Evolutionary conservation across 305 asterid genomes (phyloP).

Genomic region (Fraxinus nigra): DNA sequence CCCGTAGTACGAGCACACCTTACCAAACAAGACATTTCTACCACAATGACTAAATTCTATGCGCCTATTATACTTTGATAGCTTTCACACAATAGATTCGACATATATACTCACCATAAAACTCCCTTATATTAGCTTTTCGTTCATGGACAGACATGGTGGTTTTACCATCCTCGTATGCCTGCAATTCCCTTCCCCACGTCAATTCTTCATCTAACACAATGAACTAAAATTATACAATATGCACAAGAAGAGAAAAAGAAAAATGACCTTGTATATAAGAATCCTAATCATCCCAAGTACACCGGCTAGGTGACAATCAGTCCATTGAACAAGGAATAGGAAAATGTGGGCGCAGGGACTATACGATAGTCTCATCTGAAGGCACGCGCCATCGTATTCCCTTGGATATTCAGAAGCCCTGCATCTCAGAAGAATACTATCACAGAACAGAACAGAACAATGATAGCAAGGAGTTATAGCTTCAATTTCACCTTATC

Average conservation of each 20-base stretch:
- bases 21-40: not conserved
- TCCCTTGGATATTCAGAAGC: slow-evolving; percentile 75
- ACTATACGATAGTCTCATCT: slow-evolving; percentile 94
- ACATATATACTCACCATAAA: slow-evolving; percentile 65
- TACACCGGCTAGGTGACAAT: slow-evolving; percentile 79
- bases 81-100: not conserved
- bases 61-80: not conserved
- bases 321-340: slow-evolving; percentile 87
- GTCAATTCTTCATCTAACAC: slow-evolving; percentile 13
- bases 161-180: slow-evolving; percentile 76
- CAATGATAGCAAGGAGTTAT: not conserved
- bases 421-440: slow-evolving; percentile 40
- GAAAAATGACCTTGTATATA: slow-evolving; percentile 63
- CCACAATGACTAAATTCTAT: not conserved
- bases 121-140: slow-evolving; percentile 72
- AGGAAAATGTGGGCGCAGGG: slow-evolving; percentile 79
- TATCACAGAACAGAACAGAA: slow-evolving; percentile 12
- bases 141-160: slow-evolving; percentile 72
- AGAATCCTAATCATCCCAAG: slow-evolving; percentile 81
- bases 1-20: not conserved
- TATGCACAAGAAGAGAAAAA: not conserved
- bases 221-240: not conserved
- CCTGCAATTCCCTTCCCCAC: slow-evolving; percentile 46
- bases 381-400: slow-evolving; percentile 73
- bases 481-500: not conserved